These are phyloP conservation scores for Pinus albicaulis DNA, from an alignment of 75 land plant species.

Conservation along the genomic window DNA sequence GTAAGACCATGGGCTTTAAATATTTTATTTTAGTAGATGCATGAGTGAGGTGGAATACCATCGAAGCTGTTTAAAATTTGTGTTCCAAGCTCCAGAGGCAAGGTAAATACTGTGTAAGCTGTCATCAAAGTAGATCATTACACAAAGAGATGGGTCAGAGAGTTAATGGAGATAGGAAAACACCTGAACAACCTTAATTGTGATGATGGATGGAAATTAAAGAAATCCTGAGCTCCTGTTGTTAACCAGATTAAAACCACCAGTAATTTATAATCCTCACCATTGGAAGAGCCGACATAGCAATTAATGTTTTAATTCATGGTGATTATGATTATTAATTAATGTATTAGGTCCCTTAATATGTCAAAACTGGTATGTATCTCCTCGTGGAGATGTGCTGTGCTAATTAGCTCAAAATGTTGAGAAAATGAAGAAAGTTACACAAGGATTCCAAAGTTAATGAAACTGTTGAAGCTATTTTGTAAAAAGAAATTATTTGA, in stretches of 20 bases:
- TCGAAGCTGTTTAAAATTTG: too few species aligned
- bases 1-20: too few species aligned
- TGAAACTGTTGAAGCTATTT: too few species aligned
- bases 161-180: not conserved
- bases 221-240: not conserved
- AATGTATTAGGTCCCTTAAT: not conserved
- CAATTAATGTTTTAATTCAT: too few species aligned
- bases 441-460: too few species aligned
- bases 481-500: too few species aligned
- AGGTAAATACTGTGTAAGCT: not conserved
- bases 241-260: not conserved
- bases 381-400: not conserved
- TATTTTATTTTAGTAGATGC: too few species aligned
- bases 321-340: not conserved
- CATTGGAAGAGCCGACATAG: too few species aligned
- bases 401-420: not conserved
- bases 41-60: too few species aligned
- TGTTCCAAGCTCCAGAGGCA: too few species aligned
- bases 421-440: not conserved
- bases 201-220: not conserved
- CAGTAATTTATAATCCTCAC: not conserved
- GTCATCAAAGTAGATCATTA: not conserved
- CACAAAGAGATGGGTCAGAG: not conserved
- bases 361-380: not conserved
- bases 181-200: not conserved